Base-by-base conservation (phyloP, 2,329 filamentous ascomycete species). In the Colletotrichum spinosum region DNA sequence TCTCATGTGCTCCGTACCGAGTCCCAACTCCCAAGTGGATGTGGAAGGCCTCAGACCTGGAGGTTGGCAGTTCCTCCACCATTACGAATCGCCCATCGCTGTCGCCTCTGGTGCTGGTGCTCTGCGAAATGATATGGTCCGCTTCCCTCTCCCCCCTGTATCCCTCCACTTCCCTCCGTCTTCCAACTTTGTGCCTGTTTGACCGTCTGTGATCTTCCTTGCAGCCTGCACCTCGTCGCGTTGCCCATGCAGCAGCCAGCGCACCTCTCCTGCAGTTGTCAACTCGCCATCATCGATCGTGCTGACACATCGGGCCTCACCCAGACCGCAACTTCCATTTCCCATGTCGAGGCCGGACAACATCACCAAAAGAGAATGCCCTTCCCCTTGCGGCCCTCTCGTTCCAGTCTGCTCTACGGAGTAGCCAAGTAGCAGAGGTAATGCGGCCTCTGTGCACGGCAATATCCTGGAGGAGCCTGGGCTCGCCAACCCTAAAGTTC, bases 281-380 rank as follows among this genome's bases (percentile, higher is more conserved):
- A 25, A 15, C 37, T 42, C 34, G 13, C 44, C 60, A 48, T 59
- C 60, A 59, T 38, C 44, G 46, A 63, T 63, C 60, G 12, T 39
- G 55, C 39, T 46, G 48, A 42, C 54, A 51, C 45, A 58, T 57
- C 45, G 52, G 15, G 35, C 34, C 42, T 53, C 42, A 15, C 44
- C 35, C 61, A 65, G 61, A 65, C 62, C 62, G 62, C 62, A 65
- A 61, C 62, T 65, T 61, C 42, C 39, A 12, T 25, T 34, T 17
- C 15, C 25, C 60, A 58, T 52, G 34, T 58, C 35, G 38, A 63
- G 51, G 41, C 51, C 42, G 17, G 11, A n/a, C 44, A n/a, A n/a
- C 44, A 17, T 46, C 44, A 25, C 39, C 51, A 15, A 7, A 8
- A 34, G 39, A 7, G 41, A 34, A 17, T 12, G 9, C 8, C 35